Evolutionary conservation across 2,329 filamentous ascomycete genomes (phyloP).

Genomic region (Passalora sequoiae): DNA sequence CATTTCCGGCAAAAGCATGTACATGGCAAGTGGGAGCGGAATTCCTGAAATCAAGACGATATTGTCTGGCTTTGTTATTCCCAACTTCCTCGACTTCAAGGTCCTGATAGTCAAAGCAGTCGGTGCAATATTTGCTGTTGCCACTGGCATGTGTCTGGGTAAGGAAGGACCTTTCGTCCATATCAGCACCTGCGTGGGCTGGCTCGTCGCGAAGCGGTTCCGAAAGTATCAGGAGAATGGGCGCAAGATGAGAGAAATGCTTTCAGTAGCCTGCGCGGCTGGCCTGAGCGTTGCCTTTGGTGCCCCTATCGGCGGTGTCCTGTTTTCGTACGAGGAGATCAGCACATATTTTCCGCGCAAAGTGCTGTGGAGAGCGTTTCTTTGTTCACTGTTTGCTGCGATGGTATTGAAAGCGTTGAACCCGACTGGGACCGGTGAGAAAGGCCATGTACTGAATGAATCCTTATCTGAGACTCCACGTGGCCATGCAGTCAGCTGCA

Average conservation of each 20-base stretch:
- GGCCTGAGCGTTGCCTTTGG: conserved; percentile 59
- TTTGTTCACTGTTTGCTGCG: conserved; percentile 54
- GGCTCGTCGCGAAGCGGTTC: conserved; percentile 49
- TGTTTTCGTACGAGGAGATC: conserved; percentile 59
- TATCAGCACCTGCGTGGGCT: conserved; percentile 55
- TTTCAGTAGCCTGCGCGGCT: conserved; percentile 53
- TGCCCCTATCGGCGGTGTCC: conserved; percentile 57
- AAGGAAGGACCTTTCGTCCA: conserved; percentile 61
- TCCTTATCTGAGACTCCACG: too few species aligned
- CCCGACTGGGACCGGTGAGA: conserved; percentile 54
- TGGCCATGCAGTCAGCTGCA: too few species aligned
- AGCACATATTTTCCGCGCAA: conserved; percentile 56
- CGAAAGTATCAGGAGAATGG: conserved; percentile 56
- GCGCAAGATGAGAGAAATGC: conserved; percentile 54
- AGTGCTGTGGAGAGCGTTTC: conserved; percentile 56
- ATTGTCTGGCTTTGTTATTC: conserved; percentile 56
- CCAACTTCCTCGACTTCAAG: conserved; percentile 52
- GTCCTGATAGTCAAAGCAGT: conserved; percentile 54
- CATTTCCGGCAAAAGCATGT: conserved; percentile 48
- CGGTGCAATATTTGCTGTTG: conserved; percentile 55
- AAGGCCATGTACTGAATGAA: too few species aligned
- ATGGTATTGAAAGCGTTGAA: conserved; percentile 55
- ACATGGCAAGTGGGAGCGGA: conserved; percentile 55
- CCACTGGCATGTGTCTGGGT: conserved; percentile 56
- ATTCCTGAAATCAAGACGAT: conserved; percentile 61